Evolutionary conservation across 345 rosid species (phyloP).

Genomic region (Eucalyptus cloeziana): DNA sequence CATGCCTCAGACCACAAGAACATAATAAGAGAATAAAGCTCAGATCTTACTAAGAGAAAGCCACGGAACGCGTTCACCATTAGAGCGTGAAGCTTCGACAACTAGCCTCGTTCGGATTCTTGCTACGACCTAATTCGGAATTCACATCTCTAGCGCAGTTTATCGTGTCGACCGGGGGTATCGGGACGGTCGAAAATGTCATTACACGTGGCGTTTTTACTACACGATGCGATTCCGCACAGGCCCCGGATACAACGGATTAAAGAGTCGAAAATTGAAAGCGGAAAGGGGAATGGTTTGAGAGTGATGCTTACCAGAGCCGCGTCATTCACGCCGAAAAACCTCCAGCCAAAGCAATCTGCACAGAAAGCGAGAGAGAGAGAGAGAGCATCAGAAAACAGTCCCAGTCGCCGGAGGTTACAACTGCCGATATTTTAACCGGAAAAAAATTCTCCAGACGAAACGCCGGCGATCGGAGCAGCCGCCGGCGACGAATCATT

Average conservation of each 20-base stretch:
- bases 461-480: neutral
- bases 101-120: neutral
- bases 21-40: neutral
- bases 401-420: neutral
- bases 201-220: neutral
- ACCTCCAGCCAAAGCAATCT: constrained; percentile 63
- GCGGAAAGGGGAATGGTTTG: neutral
- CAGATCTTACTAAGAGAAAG: neutral
- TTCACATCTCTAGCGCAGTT: neutral
- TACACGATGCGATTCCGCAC: neutral
- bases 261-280: neutral
- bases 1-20: neutral
- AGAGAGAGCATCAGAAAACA: neutral
- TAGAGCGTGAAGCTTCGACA: neutral
- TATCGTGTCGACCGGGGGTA: neutral
- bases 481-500: neutral
- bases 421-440: neutral
- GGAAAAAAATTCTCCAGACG: neutral
- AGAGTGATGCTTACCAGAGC: constrained; percentile 36
- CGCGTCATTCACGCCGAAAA: constrained; percentile 54
- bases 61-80: too few species aligned
- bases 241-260: neutral
- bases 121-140: neutral
- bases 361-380: neutral
- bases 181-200: neutral